A percentile compares a stretch with the other conserved stretches of the same genome.
Conservation (phyloP, 352 stramenopile species). For the Phytopythium mirpurense region DNA sequence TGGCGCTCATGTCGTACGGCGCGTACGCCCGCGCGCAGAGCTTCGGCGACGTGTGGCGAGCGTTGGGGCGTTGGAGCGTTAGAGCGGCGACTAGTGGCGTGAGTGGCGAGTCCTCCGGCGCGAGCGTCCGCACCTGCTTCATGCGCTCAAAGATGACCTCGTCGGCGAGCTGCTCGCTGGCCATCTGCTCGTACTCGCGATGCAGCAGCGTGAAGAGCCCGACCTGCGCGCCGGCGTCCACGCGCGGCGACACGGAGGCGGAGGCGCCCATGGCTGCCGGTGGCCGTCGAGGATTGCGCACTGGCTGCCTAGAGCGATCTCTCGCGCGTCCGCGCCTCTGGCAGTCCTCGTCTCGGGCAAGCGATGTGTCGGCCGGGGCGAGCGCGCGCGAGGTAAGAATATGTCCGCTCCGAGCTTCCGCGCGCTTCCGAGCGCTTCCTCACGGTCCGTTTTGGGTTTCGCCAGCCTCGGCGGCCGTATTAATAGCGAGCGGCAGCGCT, state of each 20-base stretch:
- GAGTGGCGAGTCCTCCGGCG: no score
- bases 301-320: no score
- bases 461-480: neutral
- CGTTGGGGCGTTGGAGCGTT: no score
- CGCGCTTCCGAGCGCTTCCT: neutral
- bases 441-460: constrained; percentile 5
- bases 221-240: constrained; percentile 23
- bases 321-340: no score
- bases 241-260: constrained; percentile 24
- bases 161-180: constrained; percentile 38
- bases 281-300: neutral
- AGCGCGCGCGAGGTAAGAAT: neutral
- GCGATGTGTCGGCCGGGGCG: neutral
- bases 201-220: constrained; percentile 52
- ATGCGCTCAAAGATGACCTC: constrained; percentile 76
- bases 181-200: constrained; percentile 64
- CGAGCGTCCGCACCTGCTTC: constrained; percentile 63
- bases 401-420: no score
- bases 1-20: constrained; percentile 27
- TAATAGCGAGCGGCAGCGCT: neutral
- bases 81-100: no score
- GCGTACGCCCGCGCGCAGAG: constrained; percentile 44
- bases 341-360: neutral
- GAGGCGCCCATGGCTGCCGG: constrained; percentile 31
- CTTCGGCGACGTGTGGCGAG: no score